These are phyloP conservation scores for Salix purpurea DNA, from an alignment of 345 rosid species.

Conservation along the genomic window DNA sequence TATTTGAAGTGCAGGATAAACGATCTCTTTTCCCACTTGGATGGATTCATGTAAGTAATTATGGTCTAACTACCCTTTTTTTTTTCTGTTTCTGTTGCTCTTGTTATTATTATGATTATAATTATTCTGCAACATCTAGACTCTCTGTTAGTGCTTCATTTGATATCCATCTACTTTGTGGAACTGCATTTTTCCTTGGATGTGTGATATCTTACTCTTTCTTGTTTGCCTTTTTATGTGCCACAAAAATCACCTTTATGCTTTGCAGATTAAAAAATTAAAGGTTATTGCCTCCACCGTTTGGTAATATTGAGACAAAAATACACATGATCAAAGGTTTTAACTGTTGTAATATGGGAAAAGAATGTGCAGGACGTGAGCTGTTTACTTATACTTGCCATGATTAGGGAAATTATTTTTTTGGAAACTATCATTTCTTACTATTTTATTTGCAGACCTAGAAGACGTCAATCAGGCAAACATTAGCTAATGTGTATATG, in stretches of 20 bases:
- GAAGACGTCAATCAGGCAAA: background rate
- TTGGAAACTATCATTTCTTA: background rate
- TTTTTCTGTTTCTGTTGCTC: background rate
- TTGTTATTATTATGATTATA: background rate
- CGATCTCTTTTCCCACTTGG: slow-evolving; percentile 92
- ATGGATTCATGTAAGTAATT: slow-evolving; percentile 91
- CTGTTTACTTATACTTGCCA: background rate
- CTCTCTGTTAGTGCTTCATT: background rate
- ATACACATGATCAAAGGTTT: background rate
- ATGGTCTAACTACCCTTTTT: background rate
- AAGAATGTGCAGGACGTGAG: background rate
- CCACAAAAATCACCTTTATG: background rate
- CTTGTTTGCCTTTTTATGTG: background rate
- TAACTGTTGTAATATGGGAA: background rate
- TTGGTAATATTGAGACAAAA: background rate
- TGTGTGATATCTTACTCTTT: background rate
- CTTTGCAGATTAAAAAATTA: background rate
- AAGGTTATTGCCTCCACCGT: background rate
- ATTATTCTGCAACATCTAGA: background rate
- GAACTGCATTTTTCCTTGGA: background rate
- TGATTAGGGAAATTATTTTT: background rate
- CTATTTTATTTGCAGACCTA: background rate
- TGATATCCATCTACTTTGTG: background rate
- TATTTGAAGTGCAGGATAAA: slow-evolving; percentile 95
- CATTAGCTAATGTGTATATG: background rate